Conservation (phyloP, 176 grass and related monocot species). For the Poa annua region DNA sequence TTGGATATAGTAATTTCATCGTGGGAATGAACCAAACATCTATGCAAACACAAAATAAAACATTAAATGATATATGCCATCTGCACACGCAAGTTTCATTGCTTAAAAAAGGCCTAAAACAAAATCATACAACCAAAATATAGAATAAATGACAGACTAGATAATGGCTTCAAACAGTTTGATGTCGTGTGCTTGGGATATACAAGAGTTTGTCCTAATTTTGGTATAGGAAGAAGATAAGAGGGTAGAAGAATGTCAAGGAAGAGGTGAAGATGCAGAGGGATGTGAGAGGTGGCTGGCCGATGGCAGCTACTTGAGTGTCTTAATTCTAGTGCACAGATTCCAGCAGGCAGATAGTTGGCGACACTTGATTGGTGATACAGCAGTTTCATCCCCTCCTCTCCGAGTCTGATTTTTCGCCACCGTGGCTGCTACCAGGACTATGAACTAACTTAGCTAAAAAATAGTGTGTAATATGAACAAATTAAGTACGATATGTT, state of each 20-base stretch:
- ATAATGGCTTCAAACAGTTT: not conserved
- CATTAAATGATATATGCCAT: not conserved
- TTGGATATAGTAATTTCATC: not conserved
- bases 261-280: not conserved
- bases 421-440: not conserved
- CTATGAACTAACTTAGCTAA: not conserved
- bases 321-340: not conserved
- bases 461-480: not conserved
- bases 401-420: not conserved
- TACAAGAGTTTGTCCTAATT: not conserved
- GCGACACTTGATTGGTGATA: not conserved
- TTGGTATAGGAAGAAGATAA: not conserved
- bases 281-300: no score
- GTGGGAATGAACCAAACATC: not conserved
- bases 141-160: not conserved
- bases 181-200: constrained; percentile 5
- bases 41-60: not conserved
- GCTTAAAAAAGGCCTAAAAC: not conserved
- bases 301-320: not conserved
- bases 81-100: not conserved
- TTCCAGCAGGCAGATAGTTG: not conserved
- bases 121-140: not conserved
- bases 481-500: not conserved
- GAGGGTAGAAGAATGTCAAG: not conserved
- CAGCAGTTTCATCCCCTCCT: not conserved